Percentiles rank a stretch among this genome's conserved stretches.
Conservation (phyloP, 306 rosid genomes). For the Prinsepia uniflora region DNA sequence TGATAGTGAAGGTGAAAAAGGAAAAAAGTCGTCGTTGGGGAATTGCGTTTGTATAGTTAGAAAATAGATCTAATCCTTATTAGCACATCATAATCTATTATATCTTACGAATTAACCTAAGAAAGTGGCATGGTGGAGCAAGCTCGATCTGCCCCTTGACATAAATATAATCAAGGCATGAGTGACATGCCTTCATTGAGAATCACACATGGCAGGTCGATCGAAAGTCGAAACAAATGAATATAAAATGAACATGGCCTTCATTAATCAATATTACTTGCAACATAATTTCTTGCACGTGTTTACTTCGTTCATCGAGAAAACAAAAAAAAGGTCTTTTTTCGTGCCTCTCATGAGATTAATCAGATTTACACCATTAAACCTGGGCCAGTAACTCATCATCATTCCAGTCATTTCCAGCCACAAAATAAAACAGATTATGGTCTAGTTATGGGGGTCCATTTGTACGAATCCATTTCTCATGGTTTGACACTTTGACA, state of each 20-base stretch:
- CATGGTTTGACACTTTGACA: too few species aligned
- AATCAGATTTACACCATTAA: background rate
- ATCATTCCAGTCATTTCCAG: background rate
- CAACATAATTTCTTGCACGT: too few species aligned
- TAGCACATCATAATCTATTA: background rate
- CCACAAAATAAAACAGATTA: background rate
- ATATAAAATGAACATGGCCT: too few species aligned
- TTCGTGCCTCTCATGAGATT: too few species aligned
- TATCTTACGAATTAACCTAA: background rate
- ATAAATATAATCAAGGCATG: slow-evolving; percentile 13
- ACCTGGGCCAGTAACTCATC: slow-evolving; percentile 21
- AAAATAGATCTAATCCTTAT: background rate
- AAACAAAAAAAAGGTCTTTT: too few species aligned
- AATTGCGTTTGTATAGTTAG: background rate
- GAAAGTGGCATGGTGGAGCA: slow-evolving; percentile 8
- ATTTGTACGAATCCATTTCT: too few species aligned
- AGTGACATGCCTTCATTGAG: background rate
- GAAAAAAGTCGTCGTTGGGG: slow-evolving; percentile 17
- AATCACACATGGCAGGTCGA: background rate
- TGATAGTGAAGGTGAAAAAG: background rate
- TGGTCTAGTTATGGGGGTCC: background rate
- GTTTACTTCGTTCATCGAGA: too few species aligned
- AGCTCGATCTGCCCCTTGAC: background rate
- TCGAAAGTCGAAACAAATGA: background rate
- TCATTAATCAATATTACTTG: too few species aligned